Base-by-base conservation (phyloP, 441 rosid genomes). In the Lepidium campestre region DNA sequence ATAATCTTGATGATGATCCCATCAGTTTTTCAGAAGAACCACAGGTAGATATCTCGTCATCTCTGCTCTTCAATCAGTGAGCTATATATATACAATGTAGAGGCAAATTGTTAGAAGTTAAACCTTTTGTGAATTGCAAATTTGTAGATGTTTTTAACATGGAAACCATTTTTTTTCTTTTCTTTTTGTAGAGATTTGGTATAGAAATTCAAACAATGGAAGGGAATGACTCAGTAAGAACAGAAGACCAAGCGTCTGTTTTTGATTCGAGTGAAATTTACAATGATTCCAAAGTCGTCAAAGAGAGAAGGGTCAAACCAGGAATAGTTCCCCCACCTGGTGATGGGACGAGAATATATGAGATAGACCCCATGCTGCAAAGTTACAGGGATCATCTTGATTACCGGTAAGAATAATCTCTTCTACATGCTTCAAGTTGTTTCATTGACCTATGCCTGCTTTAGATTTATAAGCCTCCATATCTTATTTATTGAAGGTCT, bases 271-370 rank as follows among this genome's bases (percentile, higher is more conserved):
- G 50, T 71, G 17, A 46, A 32, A 73, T 13, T 36, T 65, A 58
- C 66, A 80, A 49, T 55, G 59, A 71, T 6, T 74, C 58, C 22
- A 57, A 27, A 0, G 53, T 71, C 49, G 73, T 73, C 62, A 76
- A 60, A 52, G 78, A 75, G 52, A 73, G 40, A 68, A 81, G 83
- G 64, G 42, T 56, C 41, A 74, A 75, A 65, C 72, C 80, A 49
- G 78, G 73, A 62, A 41, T 41, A 37, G 73, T 86, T 76, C 88
- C 96, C n/a, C 93, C 82, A 40, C 99, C 99, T 56, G 92, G 97
- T 53, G 17, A 55, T 12, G 97, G 97, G 62, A 79, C 84, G 74
- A 81, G 27, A 67, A 91, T 94, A 73, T 94, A 94, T 73, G 90
- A 89, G 76, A 85, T 91, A 73, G 99, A 91, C 77, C 91, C 96